Percentiles rank a stretch among this genome's conserved stretches.
Evolutionary conservation across 768 basidiomycete genomes (phyloP).

Genomic region (Collybia sordida): DNA sequence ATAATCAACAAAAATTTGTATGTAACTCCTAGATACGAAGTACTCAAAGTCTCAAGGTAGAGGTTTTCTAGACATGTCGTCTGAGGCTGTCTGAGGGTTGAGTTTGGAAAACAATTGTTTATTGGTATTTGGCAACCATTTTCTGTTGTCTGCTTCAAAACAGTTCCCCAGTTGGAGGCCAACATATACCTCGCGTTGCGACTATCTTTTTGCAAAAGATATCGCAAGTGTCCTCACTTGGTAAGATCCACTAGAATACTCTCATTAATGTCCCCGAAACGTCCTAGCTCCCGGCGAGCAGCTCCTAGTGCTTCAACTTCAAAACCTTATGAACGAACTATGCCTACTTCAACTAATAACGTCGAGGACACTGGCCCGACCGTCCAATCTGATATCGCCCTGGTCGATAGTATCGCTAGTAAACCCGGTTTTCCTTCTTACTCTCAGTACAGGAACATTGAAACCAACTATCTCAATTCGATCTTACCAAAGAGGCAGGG

Average conservation of each 20-base stretch:
- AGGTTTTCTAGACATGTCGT: too few relatives aligned
- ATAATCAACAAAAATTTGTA: too few relatives aligned
- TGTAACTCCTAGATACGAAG: too few relatives aligned
- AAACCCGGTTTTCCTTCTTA: slow-evolving; percentile 60
- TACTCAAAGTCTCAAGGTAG: too few relatives aligned
- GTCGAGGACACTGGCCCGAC: not conserved
- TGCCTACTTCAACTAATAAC: slow-evolving; percentile 15
- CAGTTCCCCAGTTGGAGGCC: too few relatives aligned
- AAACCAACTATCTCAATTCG: slow-evolving; percentile 54
- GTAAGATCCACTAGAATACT: not conserved
- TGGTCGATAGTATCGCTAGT: slow-evolving; percentile 8
- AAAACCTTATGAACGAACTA: slow-evolving; percentile 34
- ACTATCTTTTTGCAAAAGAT: too few relatives aligned
- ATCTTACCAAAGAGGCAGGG: slow-evolving; percentile 54
- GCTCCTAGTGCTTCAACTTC: slow-evolving; percentile 21
- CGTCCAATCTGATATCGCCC: slow-evolving; percentile 6
- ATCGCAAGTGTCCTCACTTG: slow-evolving; percentile 3
- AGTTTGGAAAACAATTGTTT: too few relatives aligned
- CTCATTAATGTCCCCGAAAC: not conserved
- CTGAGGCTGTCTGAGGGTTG: too few relatives aligned
- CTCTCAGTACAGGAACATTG: slow-evolving; percentile 57
- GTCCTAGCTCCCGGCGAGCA: not conserved
- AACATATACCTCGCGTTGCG: too few relatives aligned
- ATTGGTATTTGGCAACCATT: too few relatives aligned
- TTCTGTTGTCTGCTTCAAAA: too few relatives aligned